These are phyloP conservation scores for Hibiscus trionum DNA, from an alignment of 345 rosid genomes.

Conservation along the genomic window DNA sequence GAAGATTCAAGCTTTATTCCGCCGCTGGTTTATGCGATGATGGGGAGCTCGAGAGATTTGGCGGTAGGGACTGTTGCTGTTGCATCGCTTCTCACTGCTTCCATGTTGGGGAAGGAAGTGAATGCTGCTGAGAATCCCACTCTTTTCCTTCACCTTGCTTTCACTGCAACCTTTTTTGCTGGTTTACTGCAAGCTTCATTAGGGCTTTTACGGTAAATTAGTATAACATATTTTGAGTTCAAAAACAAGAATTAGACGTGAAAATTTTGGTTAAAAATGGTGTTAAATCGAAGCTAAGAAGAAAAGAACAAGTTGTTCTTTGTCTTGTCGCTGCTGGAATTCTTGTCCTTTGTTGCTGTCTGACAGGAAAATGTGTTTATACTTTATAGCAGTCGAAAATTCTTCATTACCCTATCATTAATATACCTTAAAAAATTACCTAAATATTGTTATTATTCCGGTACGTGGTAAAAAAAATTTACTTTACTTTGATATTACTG, in stretches of 20 bases:
- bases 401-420: neutral
- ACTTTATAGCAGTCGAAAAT: neutral
- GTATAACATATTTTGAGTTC: no score
- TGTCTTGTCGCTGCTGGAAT: slow-evolving; percentile 1
- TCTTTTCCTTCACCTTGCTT: slow-evolving; percentile 82
- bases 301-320: slow-evolving; percentile 1
- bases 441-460: no score
- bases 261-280: neutral
- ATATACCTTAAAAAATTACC: neutral
- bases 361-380: neutral
- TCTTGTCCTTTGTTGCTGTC: slow-evolving; percentile 11
- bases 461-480: no score
- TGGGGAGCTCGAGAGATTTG: slow-evolving; percentile 95
- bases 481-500: neutral
- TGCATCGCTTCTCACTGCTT: slow-evolving; percentile 67
- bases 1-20: slow-evolving; percentile 93
- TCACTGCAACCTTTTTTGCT: slow-evolving; percentile 85
- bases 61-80: slow-evolving; percentile 93
- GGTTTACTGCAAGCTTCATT: slow-evolving; percentile 74
- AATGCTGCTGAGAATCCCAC: slow-evolving; percentile 49
- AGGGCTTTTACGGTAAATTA: slow-evolving; percentile 58
- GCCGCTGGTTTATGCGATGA: slow-evolving; percentile 73
- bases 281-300: slow-evolving; percentile 1
- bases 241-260: neutral
- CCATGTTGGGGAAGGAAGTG: slow-evolving; percentile 73